Conservation (phyloP, 2,329 filamentous ascomycete species). For the Cercospora sp. region DNA sequence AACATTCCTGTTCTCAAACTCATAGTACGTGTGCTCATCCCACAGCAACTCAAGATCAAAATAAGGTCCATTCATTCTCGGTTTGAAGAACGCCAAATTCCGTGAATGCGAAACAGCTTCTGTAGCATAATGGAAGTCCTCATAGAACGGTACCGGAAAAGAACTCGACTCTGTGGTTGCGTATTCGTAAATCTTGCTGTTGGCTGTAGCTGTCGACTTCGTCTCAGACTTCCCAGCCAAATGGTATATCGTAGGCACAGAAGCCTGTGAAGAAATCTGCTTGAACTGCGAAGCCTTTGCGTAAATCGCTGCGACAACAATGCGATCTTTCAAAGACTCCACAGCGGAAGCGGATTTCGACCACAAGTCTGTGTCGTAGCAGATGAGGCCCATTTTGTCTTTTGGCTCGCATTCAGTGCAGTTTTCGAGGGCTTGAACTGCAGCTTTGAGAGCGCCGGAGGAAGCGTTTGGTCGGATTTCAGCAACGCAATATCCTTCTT, state of each 20-base stretch:
- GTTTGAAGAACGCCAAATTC: slow-evolving; percentile 65
- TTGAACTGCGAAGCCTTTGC: slow-evolving; percentile 28
- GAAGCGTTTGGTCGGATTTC: slow-evolving; percentile 48
- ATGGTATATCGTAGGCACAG: slow-evolving; percentile 32
- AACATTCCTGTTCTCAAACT: slow-evolving; percentile 68
- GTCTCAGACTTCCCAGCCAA: slow-evolving; percentile 28
- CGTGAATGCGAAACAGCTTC: slow-evolving; percentile 67
- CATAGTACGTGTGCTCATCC: slow-evolving; percentile 73
- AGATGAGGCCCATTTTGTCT: slow-evolving; percentile 43
- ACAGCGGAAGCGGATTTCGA: slow-evolving; percentile 31
- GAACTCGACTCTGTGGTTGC: slow-evolving; percentile 44
- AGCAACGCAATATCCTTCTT: slow-evolving; percentile 66
- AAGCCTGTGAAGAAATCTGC: slow-evolving; percentile 22
- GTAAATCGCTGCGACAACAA: slow-evolving; percentile 41
- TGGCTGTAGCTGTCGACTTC: slow-evolving; percentile 15
- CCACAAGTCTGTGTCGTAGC: slow-evolving; percentile 26
- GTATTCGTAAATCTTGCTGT: slow-evolving; percentile 45
- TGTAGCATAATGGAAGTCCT: slow-evolving; percentile 53
- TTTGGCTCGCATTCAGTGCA: slow-evolving; percentile 40
- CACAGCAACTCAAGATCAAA: slow-evolving; percentile 77
- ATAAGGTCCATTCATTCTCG: slow-evolving; percentile 60
- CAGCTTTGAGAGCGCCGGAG: slow-evolving; percentile 20
- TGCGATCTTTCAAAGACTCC: slow-evolving; percentile 26
- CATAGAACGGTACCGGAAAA: slow-evolving; percentile 55
- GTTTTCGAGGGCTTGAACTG: slow-evolving; percentile 30